A percentile compares a stretch with the other conserved stretches of the same genome.
Evolutionary conservation across 2,329 filamentous ascomycete species (phyloP).

Genomic region (Colletotrichum horii): DNA sequence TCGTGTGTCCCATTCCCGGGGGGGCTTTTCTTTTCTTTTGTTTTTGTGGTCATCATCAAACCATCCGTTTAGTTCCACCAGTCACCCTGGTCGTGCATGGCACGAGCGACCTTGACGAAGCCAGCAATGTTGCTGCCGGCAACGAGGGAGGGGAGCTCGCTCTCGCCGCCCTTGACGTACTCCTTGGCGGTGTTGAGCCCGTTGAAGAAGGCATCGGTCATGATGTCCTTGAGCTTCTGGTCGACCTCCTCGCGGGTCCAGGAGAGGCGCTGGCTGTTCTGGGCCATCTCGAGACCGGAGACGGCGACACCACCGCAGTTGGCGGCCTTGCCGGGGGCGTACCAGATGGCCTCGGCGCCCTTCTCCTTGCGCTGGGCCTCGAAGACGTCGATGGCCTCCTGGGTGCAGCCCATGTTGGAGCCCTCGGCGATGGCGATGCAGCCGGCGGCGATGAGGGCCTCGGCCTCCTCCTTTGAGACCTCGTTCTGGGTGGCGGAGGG

Average conservation of each 20-base stretch:
- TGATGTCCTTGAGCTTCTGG: slow-evolving; percentile 87
- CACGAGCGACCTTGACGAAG: slow-evolving; percentile 92
- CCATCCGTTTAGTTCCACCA: slow-evolving; percentile 66
- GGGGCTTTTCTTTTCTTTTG: not conserved
- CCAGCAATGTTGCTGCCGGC: slow-evolving; percentile 97
- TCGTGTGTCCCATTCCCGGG: not conserved
- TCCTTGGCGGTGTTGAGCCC: slow-evolving; percentile 88
- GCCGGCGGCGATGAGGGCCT: slow-evolving; percentile 78
- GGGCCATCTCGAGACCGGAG: slow-evolving; percentile 97
- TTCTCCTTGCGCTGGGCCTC: slow-evolving; percentile 78
- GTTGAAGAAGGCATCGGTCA: slow-evolving; percentile 92
- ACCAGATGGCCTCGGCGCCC: slow-evolving; percentile 80
- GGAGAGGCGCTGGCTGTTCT: slow-evolving; percentile 86
- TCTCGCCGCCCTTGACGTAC: slow-evolving; percentile 80
- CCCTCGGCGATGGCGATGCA: slow-evolving; percentile 91
- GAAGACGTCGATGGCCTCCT: slow-evolving; percentile 92
- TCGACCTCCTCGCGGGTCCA: slow-evolving; percentile 95
- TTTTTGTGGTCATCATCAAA: not conserved
- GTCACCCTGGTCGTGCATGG: slow-evolving; percentile 96
- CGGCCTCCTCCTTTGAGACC: slow-evolving; percentile 88
- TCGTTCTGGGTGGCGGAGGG: slow-evolving; percentile 98
- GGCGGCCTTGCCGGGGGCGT: slow-evolving; percentile 94
- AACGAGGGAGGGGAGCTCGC: slow-evolving; percentile 87
- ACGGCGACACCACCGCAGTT: slow-evolving; percentile 98
- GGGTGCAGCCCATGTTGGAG: slow-evolving; percentile 98